Conservation (phyloP, 169 alveolate genomes). For the Plasmodium gallinaceum region DNA sequence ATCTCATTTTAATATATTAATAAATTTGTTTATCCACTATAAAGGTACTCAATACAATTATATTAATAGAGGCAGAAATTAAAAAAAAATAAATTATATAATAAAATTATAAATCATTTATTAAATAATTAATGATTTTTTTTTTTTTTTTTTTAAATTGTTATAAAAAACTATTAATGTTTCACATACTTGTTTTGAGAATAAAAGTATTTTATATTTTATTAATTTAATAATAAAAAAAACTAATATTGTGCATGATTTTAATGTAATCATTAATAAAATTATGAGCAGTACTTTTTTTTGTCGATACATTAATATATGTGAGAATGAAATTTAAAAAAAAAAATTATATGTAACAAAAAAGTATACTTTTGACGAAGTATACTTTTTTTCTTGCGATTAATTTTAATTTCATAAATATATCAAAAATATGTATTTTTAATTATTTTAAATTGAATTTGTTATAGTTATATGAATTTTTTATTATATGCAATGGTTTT, state of each 20-base stretch:
- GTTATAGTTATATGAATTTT: too few relatives aligned
- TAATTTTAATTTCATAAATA: too few relatives aligned
- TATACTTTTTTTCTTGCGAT: too few relatives aligned
- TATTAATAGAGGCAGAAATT: neutral
- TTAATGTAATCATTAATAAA: neutral
- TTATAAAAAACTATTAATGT: constrained; percentile 1
- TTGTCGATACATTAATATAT: constrained; percentile 25
- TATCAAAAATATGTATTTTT: too few relatives aligned
- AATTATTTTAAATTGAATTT: too few relatives aligned
- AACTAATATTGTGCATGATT: constrained; percentile 16
- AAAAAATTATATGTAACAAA: neutral
- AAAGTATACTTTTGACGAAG: too few relatives aligned
- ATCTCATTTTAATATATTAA: constrained; percentile 53
- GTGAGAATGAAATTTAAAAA: neutral
- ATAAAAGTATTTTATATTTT: constrained; percentile 29
- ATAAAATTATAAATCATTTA: neutral
- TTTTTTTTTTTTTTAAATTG: neutral
- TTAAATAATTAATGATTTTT: constrained; percentile 19
- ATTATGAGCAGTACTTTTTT: neutral
- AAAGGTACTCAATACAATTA: neutral
- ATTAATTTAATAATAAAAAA: constrained; percentile 1
- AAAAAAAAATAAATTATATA: neutral
- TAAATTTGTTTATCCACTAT: constrained; percentile 4
- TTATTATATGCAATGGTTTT: too few relatives aligned
- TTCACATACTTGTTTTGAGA: constrained; percentile 20